phyloP scores from a whole-genome alignment of 2,329 filamentous ascomycete genomes.

The Sordariomycetes sp. region DNA sequence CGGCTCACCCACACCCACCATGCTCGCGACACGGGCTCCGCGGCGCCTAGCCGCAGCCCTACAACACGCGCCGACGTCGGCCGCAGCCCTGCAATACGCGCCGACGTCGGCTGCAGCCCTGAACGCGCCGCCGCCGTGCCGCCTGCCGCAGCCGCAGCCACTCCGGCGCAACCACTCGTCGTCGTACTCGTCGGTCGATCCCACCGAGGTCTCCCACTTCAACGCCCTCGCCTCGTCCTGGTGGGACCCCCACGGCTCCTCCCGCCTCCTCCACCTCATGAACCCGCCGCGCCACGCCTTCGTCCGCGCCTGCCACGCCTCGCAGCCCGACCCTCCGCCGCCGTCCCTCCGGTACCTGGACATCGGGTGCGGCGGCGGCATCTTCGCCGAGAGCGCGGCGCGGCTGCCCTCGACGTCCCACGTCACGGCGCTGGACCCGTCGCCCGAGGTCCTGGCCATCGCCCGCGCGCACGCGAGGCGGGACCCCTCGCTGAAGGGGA shows the following conservation, averaged over 20 bases:
- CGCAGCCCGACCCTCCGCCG: constrained; percentile 29
- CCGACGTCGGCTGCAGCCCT: not conserved
- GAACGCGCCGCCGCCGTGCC: not conserved
- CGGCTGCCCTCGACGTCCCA: constrained; percentile 49
- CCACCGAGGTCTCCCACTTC: constrained; percentile 88
- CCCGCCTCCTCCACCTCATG: constrained; percentile 90
- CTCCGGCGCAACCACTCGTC: constrained; percentile 11
- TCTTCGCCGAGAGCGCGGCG: constrained; percentile 84
- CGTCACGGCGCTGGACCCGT: constrained; percentile 72
- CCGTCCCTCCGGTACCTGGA: constrained; percentile 63
- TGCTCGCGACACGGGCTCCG: not conserved
- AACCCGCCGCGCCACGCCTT: constrained; percentile 94
- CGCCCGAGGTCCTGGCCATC: constrained; percentile 60
- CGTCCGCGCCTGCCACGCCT: constrained; percentile 59
- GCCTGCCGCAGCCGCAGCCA: not conserved
- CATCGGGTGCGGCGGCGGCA: constrained; percentile 90
- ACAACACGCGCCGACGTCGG: not conserved
- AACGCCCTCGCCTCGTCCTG: constrained; percentile 83
- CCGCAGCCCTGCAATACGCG: not conserved
- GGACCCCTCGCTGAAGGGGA: constrained; percentile 56
- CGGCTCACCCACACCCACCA: not conserved
- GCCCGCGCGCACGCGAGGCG: constrained; percentile 64
- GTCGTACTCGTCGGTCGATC: constrained; percentile 63
- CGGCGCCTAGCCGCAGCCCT: constrained; percentile 3
- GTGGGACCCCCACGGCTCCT: constrained; percentile 95